Conservation (phyloP, 2,329 filamentous ascomycete species). For the Fusarium torulosum region DNA sequence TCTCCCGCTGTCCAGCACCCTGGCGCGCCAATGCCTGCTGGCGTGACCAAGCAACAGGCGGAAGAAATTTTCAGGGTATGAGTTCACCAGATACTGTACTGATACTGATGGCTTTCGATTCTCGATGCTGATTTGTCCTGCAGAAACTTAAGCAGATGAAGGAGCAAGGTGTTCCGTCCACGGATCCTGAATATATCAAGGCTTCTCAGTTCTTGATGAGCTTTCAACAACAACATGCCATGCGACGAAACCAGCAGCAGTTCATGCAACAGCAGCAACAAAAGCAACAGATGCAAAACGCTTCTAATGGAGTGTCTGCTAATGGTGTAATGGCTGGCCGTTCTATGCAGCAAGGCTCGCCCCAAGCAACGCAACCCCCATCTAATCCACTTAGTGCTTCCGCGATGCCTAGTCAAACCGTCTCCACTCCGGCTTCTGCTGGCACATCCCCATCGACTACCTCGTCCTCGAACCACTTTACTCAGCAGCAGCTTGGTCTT, state of each 20-base stretch:
- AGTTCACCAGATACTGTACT: constrained; percentile 29
- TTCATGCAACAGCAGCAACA: constrained; percentile 57
- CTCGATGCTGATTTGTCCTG: constrained; percentile 35
- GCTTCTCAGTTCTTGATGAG: constrained; percentile 79
- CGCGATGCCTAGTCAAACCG: constrained; percentile 53
- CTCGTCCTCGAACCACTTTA: constrained; percentile 71
- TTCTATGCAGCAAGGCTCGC: constrained; percentile 56
- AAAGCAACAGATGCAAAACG: constrained; percentile 65
- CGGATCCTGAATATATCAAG: constrained; percentile 90
- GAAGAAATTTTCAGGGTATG: constrained; percentile 79
- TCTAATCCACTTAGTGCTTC: constrained; percentile 55
- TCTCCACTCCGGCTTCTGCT: constrained; percentile 51
- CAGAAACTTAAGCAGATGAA: constrained; percentile 94
- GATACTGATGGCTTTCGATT: background rate
- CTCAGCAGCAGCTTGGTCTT: constrained; percentile 80
- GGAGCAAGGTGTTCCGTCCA: constrained; percentile 80
- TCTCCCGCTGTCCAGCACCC: constrained; percentile 76
- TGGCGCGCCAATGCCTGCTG: constrained; percentile 71
- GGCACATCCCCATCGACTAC: constrained; percentile 49
- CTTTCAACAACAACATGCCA: constrained; percentile 75
- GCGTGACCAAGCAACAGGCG: constrained; percentile 80
- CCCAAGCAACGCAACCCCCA: constrained; percentile 50
- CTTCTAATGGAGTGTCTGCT: constrained; percentile 62
- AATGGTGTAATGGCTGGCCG: constrained; percentile 61
- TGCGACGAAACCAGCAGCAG: constrained; percentile 63